Percentiles rank a stretch among this genome's conserved stretches.
Evolutionary conservation across 2,329 filamentous ascomycete genomes (phyloP).

Genomic region (Aurifilum marmelostoma): DNA sequence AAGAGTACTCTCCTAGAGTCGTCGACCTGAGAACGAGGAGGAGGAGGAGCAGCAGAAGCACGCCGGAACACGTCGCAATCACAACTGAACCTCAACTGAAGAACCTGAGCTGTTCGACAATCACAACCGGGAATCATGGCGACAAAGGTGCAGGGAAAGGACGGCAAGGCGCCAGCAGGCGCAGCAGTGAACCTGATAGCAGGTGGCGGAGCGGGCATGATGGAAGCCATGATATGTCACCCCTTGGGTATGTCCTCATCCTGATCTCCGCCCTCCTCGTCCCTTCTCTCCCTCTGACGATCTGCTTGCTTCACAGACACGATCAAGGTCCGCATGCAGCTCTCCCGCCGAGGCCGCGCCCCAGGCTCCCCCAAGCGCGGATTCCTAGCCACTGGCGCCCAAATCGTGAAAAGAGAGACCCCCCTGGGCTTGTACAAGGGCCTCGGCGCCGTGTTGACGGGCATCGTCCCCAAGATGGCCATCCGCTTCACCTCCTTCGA

Average conservation of each 20-base stretch:
- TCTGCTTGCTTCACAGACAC: constrained; percentile 62
- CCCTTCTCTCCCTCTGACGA: constrained; percentile 32
- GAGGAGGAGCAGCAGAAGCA: not conserved
- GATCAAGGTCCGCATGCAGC: constrained; percentile 99
- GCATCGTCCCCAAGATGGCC: constrained; percentile 98
- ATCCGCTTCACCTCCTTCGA: constrained; percentile 99
- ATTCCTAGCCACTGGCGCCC: constrained; percentile 81
- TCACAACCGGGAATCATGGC: constrained; percentile 41
- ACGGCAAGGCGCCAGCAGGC: constrained; percentile 77
- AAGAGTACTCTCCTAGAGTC: not conserved
- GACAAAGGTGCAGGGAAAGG: constrained; percentile 46
- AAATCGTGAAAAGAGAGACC: constrained; percentile 89
- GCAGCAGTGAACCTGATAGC: constrained; percentile 87
- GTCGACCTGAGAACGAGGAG: not conserved
- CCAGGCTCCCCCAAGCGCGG: constrained; percentile 86
- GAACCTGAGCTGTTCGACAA: constrained; percentile 31
- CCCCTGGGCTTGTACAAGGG: constrained; percentile 95
- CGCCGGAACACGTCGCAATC: not conserved
- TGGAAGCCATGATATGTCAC: constrained; percentile 96
- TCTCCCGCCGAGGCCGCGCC: constrained; percentile 80
- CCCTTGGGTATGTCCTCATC: constrained; percentile 68
- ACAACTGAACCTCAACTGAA: not conserved
- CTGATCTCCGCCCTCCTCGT: constrained; percentile 17
- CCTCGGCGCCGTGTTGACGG: constrained; percentile 92
- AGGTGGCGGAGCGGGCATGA: constrained; percentile 97